These are phyloP conservation scores for Teunomyces tritomae DNA, from an alignment of 805 yeast species.

Conservation along the genomic window DNA sequence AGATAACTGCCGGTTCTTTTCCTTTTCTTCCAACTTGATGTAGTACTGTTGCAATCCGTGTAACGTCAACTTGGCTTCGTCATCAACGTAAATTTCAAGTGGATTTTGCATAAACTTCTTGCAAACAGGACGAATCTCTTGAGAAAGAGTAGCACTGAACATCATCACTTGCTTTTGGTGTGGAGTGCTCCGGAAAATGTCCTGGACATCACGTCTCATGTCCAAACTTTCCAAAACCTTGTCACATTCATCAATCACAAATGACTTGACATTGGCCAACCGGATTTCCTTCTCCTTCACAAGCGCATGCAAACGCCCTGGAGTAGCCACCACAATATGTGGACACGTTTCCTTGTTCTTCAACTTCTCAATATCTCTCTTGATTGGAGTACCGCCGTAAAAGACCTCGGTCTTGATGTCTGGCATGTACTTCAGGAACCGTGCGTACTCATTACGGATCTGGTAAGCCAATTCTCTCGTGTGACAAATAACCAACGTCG, in stretches of 20 bases:
- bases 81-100: slow-evolving; percentile 94
- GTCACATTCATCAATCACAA: slow-evolving; percentile 98
- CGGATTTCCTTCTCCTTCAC: slow-evolving; percentile 89
- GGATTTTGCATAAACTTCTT: slow-evolving; percentile 98
- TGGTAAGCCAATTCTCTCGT: slow-evolving; percentile 99
- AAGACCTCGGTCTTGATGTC: slow-evolving; percentile 95
- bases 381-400: slow-evolving; percentile 91
- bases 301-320: slow-evolving; percentile 94
- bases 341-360: slow-evolving; percentile 93
- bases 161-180: slow-evolving; percentile 99
- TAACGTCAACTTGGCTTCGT: slow-evolving; percentile 93
- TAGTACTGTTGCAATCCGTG: slow-evolving; percentile 98
- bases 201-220: slow-evolving; percentile 99
- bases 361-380: slow-evolving; percentile 81
- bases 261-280: slow-evolving; percentile 85
- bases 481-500: slow-evolving; percentile 93
- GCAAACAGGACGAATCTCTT: slow-evolving; percentile 93
- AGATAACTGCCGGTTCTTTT: slow-evolving; percentile 89
- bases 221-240: slow-evolving; percentile 87
- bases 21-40: slow-evolving; percentile 82
- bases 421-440: slow-evolving; percentile 98
- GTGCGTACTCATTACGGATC: slow-evolving; percentile 93
- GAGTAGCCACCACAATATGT: slow-evolving; percentile 95
- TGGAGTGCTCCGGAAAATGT: slow-evolving; percentile 95
- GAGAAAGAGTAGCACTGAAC: slow-evolving; percentile 95